Evolutionary conservation across 1,284 basidiomycete species (phyloP), one percentile per base, ranked within the genome.

Genomic region (Apiotrichum porosum): DNA sequence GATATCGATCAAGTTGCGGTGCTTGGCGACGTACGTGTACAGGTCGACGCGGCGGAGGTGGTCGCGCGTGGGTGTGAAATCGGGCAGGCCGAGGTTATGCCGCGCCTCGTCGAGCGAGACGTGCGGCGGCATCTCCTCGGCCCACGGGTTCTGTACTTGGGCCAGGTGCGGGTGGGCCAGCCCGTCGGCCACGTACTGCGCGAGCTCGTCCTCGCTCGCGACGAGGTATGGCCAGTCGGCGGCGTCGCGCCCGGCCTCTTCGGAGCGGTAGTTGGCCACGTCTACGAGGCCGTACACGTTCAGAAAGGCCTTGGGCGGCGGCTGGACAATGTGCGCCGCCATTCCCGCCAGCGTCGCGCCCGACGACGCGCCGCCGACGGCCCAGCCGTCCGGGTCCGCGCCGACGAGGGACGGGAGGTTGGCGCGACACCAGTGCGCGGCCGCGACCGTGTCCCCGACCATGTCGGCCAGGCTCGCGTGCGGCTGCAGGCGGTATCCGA

Each of bases 401-500:
- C 18, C 19, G 8, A 28, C 26, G 6, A 31, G 17, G 14, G 5
- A 52, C 12, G 50, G 39, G 5, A 60, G 50, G 39, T 61, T 36
- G 6, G 26, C 8, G 6, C 32, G 44, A 38, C 54, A 58, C 58
- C 60, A 66, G 5, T 31, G 32, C n/a, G 44, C 51, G 0, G 62
- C 58, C 37, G 58, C 56, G 6, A 47, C 30, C 30, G 38, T 42
- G 39, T 68, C 65, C 14, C 57, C 31, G n/a, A 61, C 28, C 40
- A 55, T 51, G 23, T 68, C 62, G 12, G 22, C 17, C 15, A 66
- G 21, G 10, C n/a, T 17, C 12, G 54, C 62, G 21, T 65, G 56
- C 4, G 65, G 65, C 23, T 50, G 48, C 30, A 61, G 56, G 6
- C 65, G 52, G 52, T 66, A 66, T 3, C 52, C 59, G 4, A 60